Conservation (phyloP, 768 basidiomycete species). For the Suillus luteus region DNA sequence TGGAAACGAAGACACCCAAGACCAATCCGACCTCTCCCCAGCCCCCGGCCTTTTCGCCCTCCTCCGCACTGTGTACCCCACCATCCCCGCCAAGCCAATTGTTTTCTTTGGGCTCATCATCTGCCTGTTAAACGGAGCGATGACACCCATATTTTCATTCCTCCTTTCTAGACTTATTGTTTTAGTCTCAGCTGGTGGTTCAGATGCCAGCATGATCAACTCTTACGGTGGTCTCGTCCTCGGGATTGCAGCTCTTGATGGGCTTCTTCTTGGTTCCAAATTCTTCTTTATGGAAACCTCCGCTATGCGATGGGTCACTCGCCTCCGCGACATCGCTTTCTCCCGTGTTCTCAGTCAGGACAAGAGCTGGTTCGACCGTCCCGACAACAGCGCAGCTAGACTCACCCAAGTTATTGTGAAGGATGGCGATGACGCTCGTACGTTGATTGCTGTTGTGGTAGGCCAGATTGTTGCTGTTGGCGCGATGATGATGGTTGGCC, state of each 20-base stretch:
- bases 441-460: conserved; percentile 71
- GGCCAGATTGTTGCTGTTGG: conserved; percentile 72
- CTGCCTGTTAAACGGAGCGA: conserved; percentile 75
- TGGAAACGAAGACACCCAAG: neutral
- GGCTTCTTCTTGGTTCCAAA: conserved; percentile 71
- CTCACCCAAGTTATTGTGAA: conserved; percentile 81
- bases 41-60: conserved; percentile 37
- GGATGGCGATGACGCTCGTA: conserved; percentile 86
- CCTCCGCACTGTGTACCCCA: conserved; percentile 61
- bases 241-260: conserved; percentile 73
- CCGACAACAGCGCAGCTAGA: conserved; percentile 55
- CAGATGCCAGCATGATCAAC: conserved; percentile 62
- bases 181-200: conserved; percentile 71
- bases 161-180: conserved; percentile 81
- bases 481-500: conserved; percentile 80
- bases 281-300: conserved; percentile 79
- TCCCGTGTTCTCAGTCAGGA: conserved; percentile 72
- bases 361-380: conserved; percentile 82
- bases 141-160: conserved; percentile 92
- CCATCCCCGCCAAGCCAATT: conserved; percentile 72
- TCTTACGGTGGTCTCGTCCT: conserved; percentile 73
- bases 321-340: conserved; percentile 59
- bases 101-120: conserved; percentile 68
- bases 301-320: conserved; percentile 74
- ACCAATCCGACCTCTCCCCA: conserved; percentile 11